Evolutionary conservation across 169 alveolate species (phyloP), one percentile per base, ranked within the genome.

Genomic region (Perkinsus marinus): DNA sequence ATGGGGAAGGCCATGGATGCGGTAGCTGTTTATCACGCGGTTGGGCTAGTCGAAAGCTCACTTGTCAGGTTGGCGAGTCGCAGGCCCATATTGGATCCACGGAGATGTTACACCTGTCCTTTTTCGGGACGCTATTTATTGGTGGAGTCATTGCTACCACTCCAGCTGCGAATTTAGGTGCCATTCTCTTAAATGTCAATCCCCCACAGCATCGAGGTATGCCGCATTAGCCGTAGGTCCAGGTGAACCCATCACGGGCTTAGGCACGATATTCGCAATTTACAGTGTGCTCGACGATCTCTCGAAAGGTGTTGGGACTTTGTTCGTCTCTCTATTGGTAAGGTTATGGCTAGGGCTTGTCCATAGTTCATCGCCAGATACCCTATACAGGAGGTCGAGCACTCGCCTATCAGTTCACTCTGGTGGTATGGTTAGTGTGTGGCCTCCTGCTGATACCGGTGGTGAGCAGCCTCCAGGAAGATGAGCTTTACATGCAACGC

Each of bases 91-190:
- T 57, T 2, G 79, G 5, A 13, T 57, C 79, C 26, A 57, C 79
- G 22, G 79, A 57, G 79, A 57, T 57, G 79, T 26, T 91, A 57
- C 91, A 57, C 17, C 39, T 92, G 90, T 41, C 69, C 43, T 79
- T 92, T 19, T 39, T 92, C 69, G 68, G 68, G 68, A 39, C 89
- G 43, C 90, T 92, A 68, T 34, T 92, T 37, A 90, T 41, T 10
- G 94, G 92, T 68, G 94, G 92, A 2, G 89, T 92, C 68, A 89
- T 68, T 36, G 69, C 94, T 10, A 90, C 94, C 19, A 39, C 91
- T 30, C 92, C 94, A 3, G 91, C 94, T 39, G 92, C 94, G 9
- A 92, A 92, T 39, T 36, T 92, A 16, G 94, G 94, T 3, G 94
- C 94, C 43, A 91, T 92, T 41, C 47, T 92, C 36, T 92, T 92